Percentiles rank a stretch among this genome's conserved stretches.
Conservation (phyloP, 345 rosid species). For the Citropsis articulata region DNA sequence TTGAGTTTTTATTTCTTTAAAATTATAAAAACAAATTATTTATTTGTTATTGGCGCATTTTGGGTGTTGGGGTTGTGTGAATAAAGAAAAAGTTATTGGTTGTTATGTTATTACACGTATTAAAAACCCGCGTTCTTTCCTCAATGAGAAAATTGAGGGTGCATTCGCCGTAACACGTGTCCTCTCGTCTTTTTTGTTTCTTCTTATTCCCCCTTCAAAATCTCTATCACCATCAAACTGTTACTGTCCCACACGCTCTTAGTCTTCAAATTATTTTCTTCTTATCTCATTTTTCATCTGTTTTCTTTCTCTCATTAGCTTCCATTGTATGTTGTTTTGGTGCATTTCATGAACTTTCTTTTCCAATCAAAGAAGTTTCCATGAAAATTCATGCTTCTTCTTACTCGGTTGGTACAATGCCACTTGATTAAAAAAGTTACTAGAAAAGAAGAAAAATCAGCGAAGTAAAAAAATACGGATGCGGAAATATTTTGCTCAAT, state of each 20-base stretch:
- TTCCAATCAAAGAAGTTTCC: background rate
- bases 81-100: background rate
- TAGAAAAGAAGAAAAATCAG: too few relatives aligned
- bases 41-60: conserved; percentile 3
- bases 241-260: conserved; percentile 20
- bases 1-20: too few relatives aligned
- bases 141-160: background rate
- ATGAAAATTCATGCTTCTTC: background rate
- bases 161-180: conserved; percentile 27
- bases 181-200: background rate
- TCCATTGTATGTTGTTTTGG: too few relatives aligned
- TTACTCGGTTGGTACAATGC: background rate
- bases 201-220: background rate
- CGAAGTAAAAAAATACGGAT: too few relatives aligned
- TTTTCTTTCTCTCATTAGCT: background rate
- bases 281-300: background rate
- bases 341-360: background rate
- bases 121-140: conserved; percentile 30
- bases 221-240: conserved; percentile 12
- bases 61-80: background rate
- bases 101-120: conserved; percentile 10
- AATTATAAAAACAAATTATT: too few relatives aligned
- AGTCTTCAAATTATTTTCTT: background rate
- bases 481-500: accelerated
- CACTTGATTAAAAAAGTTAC: too few relatives aligned